Percentiles rank a stretch among this genome's conserved stretches.
Evolutionary conservation across 164 flowering plant species (phyloP).

Genomic region (Akebia trifoliata): DNA sequence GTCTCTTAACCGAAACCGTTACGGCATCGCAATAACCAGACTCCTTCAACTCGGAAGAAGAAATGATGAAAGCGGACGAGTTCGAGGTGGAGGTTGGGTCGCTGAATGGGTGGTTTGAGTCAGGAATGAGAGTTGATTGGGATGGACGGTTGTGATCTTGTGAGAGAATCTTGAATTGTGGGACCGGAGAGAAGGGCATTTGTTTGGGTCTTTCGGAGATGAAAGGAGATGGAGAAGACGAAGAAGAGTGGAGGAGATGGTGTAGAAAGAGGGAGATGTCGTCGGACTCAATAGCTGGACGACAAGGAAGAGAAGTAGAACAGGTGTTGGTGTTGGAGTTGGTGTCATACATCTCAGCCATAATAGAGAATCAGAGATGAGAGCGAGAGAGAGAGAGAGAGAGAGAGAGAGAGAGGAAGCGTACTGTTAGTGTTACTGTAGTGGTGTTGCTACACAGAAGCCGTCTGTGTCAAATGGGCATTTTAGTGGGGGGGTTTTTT

Average conservation of each 20-base stretch:
- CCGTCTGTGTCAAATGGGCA: no score
- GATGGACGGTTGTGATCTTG: slow-evolving; percentile 19
- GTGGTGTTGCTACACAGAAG: no score
- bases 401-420: not conserved
- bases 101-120: slow-evolving; percentile 14
- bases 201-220: slow-evolving; percentile 16
- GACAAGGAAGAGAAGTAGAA: slow-evolving; percentile 18
- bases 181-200: slow-evolving; percentile 10
- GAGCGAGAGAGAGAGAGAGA: not conserved
- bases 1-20: slow-evolving; percentile 19
- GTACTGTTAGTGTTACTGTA: no score
- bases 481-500: no score
- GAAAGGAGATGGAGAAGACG: slow-evolving; percentile 19
- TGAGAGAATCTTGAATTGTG: slow-evolving; percentile 1
- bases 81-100: slow-evolving; percentile 14
- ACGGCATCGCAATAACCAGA: slow-evolving; percentile 23
- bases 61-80: slow-evolving; percentile 2
- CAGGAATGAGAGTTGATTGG: slow-evolving; percentile 4
- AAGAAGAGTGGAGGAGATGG: slow-evolving; percentile 33
- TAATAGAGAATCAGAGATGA: not conserved
- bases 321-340: slow-evolving; percentile 1
- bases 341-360: slow-evolving; percentile 45
- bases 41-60: slow-evolving; percentile 17
- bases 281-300: slow-evolving; percentile 30
- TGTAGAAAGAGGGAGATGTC: slow-evolving; percentile 45